Percentiles rank a stretch among this genome's conserved stretches.
Conservation (phyloP, 352 stramenopile species). For the Plasmopara viticola region DNA sequence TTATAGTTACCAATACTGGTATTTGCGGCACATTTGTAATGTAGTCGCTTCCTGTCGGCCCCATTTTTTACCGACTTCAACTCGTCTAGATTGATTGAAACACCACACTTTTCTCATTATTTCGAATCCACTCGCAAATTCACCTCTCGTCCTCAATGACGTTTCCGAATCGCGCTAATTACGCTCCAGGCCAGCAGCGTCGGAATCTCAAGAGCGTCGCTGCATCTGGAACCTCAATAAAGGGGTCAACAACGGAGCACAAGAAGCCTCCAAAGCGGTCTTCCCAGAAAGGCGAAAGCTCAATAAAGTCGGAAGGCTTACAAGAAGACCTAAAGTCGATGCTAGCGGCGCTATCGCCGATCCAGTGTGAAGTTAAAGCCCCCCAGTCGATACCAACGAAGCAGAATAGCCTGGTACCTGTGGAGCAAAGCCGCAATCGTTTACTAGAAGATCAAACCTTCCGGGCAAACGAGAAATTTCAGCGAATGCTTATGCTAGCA, state of each 20-base stretch:
- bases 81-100: constrained; percentile 3
- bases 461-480: constrained; percentile 19
- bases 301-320: constrained; percentile 5
- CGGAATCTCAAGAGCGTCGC: constrained; percentile 22
- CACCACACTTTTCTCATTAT: neutral
- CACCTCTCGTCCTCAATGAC: constrained; percentile 33
- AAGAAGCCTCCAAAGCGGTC: constrained; percentile 3
- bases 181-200: constrained; percentile 41
- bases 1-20: too few relatives aligned
- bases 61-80: neutral
- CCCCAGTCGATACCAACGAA: constrained; percentile 6
- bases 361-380: constrained; percentile 3
- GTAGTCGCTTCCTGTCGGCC: constrained; percentile 4
- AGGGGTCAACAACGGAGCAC: neutral
- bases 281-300: neutral
- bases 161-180: constrained; percentile 51
- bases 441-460: constrained; percentile 32
- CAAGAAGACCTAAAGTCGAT: constrained; percentile 24
- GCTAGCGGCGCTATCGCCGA: constrained; percentile 17
- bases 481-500: constrained; percentile 24
- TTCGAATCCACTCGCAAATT: neutral
- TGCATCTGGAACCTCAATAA: constrained; percentile 1
- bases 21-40: neutral
- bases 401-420: constrained; percentile 13
- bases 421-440: constrained; percentile 21